A percentile compares a stretch with the other conserved stretches of the same genome.
Conservation (phyloP, 2,329 filamentous ascomycete species). For the Xylaria polymorpha region DNA sequence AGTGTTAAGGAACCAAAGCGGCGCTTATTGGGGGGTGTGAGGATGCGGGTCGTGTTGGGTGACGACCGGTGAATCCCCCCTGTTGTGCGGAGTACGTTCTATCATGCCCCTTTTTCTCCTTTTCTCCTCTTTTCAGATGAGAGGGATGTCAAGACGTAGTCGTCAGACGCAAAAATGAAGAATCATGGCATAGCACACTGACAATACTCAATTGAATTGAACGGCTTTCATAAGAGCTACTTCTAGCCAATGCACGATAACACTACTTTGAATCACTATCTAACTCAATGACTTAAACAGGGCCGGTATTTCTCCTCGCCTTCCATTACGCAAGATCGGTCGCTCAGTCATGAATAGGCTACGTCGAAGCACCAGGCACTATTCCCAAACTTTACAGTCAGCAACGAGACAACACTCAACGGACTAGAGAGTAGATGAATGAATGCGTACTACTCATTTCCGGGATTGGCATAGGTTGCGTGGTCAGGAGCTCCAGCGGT, state of each 20-base stretch:
- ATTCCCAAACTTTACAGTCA: neutral
- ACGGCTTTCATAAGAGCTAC: neutral
- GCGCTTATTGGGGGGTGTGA: too few species aligned
- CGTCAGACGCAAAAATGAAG: neutral
- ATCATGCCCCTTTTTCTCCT: too few species aligned
- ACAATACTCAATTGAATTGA: neutral
- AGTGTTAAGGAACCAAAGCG: too few species aligned
- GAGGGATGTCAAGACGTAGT: too few species aligned
- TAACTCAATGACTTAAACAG: neutral
- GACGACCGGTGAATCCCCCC: too few species aligned
- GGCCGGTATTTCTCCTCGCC: neutral
- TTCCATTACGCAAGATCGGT: neutral
- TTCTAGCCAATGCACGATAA: neutral
- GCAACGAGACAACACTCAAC: neutral
- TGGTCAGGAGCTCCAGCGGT: conserved; percentile 37
- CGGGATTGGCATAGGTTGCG: conserved; percentile 27
- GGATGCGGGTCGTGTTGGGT: too few species aligned
- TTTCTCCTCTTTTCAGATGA: too few species aligned
- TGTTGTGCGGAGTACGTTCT: too few species aligned
- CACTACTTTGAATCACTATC: neutral
- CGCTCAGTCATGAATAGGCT: neutral
- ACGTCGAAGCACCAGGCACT: conserved; percentile 24
- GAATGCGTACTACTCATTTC: conserved; percentile 29
- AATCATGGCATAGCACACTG: neutral
- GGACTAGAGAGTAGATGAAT: too few species aligned